Percentiles rank a stretch among this genome's conserved stretches.
Evolutionary conservation across 345 rosid genomes (phyloP).

Genomic region (Excoecaria cochinchinensis): DNA sequence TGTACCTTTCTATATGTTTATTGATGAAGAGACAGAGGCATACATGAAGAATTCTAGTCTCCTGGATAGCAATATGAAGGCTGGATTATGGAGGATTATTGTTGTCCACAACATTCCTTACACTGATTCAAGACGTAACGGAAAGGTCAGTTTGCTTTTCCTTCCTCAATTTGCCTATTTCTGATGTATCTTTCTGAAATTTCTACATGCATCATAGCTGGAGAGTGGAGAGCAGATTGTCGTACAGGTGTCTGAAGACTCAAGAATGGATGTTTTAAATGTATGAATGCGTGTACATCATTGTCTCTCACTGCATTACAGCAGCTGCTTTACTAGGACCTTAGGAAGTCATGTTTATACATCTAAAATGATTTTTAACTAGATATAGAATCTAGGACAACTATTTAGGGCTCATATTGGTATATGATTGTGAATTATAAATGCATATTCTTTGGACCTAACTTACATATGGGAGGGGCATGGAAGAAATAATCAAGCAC

Average conservation of each 20-base stretch:
- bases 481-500: neutral
- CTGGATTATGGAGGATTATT: conserved; percentile 83
- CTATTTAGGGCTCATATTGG: neutral
- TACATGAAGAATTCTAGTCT: conserved; percentile 58
- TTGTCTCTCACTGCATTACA: neutral
- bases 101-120: conserved; percentile 72
- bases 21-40: conserved; percentile 80
- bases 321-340: neutral
- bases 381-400: neutral
- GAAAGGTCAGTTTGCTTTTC: conserved; percentile 53
- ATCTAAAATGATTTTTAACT: neutral
- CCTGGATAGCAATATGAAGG: conserved; percentile 50
- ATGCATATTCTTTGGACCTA: neutral
- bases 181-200: neutral
- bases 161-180: conserved; percentile 9
- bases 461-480: neutral
- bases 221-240: neutral
- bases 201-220: neutral
- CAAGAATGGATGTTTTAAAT: neutral
- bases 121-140: conserved; percentile 76
- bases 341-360: neutral
- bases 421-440: neutral
- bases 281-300: neutral
- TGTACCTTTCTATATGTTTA: conserved; percentile 82
- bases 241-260: neutral